These are phyloP conservation scores for Calocera viscosa DNA, from an alignment of 768 basidiomycete genomes.

Conservation along the genomic window DNA sequence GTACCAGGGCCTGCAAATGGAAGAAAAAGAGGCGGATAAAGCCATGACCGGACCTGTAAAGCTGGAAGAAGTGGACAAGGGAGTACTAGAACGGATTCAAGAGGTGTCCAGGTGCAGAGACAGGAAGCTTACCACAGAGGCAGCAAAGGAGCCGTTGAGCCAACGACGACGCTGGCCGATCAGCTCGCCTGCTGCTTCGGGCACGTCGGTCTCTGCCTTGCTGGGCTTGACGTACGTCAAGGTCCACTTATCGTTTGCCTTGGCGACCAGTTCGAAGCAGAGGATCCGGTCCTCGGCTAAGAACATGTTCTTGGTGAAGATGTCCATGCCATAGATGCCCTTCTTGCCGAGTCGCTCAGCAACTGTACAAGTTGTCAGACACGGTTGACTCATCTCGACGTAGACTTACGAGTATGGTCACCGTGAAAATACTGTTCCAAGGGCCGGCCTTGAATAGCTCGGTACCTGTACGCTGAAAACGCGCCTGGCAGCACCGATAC, in stretches of 20 bases:
- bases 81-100: conserved; percentile 46
- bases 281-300: conserved; percentile 91
- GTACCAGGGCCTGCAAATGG: conserved; percentile 78
- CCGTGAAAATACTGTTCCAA: conserved; percentile 38
- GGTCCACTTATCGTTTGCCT: conserved; percentile 75
- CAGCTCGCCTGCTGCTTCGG: conserved; percentile 78
- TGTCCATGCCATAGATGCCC: conserved; percentile 93
- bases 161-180: conserved; percentile 93
- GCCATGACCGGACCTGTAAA: conserved; percentile 78
- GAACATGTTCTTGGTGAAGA: conserved; percentile 80
- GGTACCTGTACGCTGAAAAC: conserved; percentile 91
- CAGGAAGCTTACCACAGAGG: conserved; percentile 55
- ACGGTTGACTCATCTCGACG: conserved; percentile 53
- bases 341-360: conserved; percentile 85
- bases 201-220: conserved; percentile 95
- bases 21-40: conserved; percentile 85
- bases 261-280: conserved; percentile 93
- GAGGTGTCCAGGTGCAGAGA: neutral
- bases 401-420: conserved; percentile 35
- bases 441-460: conserved; percentile 81
- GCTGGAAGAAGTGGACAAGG: conserved; percentile 80
- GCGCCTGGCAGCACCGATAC: conserved; percentile 92
- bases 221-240: conserved; percentile 88
- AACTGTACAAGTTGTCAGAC: conserved; percentile 43
- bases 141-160: conserved; percentile 93